phyloP scores from a whole-genome alignment of 2,329 filamentous ascomycete species.

The Curvularia spicifera region DNA sequence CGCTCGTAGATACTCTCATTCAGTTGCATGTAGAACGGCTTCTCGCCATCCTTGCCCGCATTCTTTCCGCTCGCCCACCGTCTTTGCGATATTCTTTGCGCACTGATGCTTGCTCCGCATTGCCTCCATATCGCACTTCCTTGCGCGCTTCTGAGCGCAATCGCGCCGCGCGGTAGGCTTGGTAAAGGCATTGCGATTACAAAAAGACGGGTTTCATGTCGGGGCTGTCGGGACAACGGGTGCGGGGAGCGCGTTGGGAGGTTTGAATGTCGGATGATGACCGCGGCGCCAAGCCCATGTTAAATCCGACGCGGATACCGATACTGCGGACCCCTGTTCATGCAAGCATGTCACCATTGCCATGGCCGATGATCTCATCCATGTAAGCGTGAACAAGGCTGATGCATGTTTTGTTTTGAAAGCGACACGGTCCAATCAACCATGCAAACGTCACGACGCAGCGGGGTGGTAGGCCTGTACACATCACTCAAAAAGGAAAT shows the following conservation, averaged over 20 bases:
- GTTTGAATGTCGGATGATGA: slow-evolving; percentile 11
- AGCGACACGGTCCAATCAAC: not conserved
- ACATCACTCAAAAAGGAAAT: slow-evolving; percentile 3
- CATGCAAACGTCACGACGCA: not conserved
- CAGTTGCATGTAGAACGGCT: slow-evolving; percentile 65
- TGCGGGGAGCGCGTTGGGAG: slow-evolving; percentile 21
- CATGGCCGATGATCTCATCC: not conserved
- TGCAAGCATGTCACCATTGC: not conserved
- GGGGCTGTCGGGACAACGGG: slow-evolving; percentile 6
- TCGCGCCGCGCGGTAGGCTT: slow-evolving; percentile 34
- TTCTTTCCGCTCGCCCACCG: slow-evolving; percentile 46
- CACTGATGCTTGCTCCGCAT: slow-evolving; percentile 15
- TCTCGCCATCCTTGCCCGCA: slow-evolving; percentile 37
- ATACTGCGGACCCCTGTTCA: slow-evolving; percentile 5
- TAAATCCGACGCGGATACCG: slow-evolving; percentile 14
- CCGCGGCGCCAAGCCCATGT: slow-evolving; percentile 11
- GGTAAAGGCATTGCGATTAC: slow-evolving; percentile 40
- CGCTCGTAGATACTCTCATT: slow-evolving; percentile 67
- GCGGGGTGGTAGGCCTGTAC: not conserved
- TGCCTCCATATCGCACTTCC: slow-evolving; percentile 12
- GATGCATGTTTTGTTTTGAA: slow-evolving; percentile 11
- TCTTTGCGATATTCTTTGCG: slow-evolving; percentile 30
- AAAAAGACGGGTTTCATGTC: slow-evolving; percentile 25
- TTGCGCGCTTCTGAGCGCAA: slow-evolving; percentile 26
- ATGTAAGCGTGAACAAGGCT: slow-evolving; percentile 5